These are phyloP conservation scores for Chlorella sp. DNA, from an alignment of 139 green algal genomes.

Conservation along the genomic window DNA sequence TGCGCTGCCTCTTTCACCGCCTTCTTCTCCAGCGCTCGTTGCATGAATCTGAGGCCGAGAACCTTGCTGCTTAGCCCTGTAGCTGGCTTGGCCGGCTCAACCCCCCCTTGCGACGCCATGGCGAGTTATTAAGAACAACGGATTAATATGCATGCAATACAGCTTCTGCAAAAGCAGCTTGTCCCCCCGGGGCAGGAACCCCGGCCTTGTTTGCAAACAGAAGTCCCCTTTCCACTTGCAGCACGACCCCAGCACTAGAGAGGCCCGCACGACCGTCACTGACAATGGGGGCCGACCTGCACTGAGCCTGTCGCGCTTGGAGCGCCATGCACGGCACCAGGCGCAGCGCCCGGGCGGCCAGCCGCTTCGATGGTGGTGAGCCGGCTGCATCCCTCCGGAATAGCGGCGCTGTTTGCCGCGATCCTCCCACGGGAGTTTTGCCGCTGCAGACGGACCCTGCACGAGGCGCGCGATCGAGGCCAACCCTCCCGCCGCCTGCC, in stretches of 20 bases:
- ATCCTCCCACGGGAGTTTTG: not conserved
- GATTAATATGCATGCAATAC: not conserved
- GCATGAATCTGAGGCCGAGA: constrained; percentile 30
- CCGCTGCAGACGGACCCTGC: not conserved
- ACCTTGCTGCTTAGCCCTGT: constrained; percentile 6
- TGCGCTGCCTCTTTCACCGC: not conserved
- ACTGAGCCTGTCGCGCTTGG: no score
- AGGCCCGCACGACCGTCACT: no score
- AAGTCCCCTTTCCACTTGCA: no score
- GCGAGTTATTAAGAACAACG: not conserved
- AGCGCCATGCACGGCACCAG: no score
- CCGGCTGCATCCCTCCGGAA: not conserved
- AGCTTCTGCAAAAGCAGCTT: not conserved
- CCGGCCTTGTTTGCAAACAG: not conserved
- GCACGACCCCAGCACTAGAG: no score
- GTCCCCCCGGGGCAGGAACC: not conserved
- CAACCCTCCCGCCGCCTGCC: not conserved
- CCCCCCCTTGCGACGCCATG: not conserved
- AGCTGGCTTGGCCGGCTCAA: no score
- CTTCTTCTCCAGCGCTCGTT: constrained; percentile 16
- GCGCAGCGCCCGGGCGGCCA: no score
- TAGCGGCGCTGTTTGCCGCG: not conserved
- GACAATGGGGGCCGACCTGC: no score
- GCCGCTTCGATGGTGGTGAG: no score
- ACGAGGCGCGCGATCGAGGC: not conserved